Evolutionary conservation across 352 stramenopile genomes (phyloP).

Genomic region (Pseudoperonospora humuli): DNA sequence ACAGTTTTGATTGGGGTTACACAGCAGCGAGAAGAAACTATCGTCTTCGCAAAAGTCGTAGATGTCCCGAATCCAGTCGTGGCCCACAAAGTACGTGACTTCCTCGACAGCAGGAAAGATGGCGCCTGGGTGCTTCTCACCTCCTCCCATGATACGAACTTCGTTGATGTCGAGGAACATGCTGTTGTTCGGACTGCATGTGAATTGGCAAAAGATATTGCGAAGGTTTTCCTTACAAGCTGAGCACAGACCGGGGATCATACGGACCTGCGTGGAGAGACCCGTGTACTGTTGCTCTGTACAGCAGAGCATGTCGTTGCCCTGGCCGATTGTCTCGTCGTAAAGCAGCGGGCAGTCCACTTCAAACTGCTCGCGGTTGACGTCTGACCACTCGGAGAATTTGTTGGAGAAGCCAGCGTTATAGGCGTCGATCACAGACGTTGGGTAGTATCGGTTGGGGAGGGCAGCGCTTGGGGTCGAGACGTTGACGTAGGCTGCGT

Average conservation of each 20-base stretch:
- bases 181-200: conserved; percentile 58
- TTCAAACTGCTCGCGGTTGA: conserved; percentile 50
- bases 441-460: conserved; percentile 52
- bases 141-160: conserved; percentile 38
- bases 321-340: conserved; percentile 39
- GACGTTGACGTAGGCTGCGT: conserved; percentile 40
- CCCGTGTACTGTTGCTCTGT: conserved; percentile 48
- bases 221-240: conserved; percentile 57
- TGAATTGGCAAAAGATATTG: conserved; percentile 60
- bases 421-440: conserved; percentile 38
- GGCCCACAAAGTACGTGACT: conserved; percentile 50
- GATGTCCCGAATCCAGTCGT: conserved; percentile 54
- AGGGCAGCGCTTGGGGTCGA: conserved; percentile 20
- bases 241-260: conserved; percentile 50
- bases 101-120: conserved; percentile 51
- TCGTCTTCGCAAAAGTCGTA: conserved; percentile 59
- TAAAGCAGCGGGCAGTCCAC: conserved; percentile 56
- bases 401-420: conserved; percentile 43
- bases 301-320: conserved; percentile 50
- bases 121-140: conserved; percentile 28
- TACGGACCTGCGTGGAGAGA: conserved; percentile 48
- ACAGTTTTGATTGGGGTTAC: conserved; percentile 46
- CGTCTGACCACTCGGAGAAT: conserved; percentile 49
- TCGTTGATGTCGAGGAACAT: conserved; percentile 50
- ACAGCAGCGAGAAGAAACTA: conserved; percentile 47